Base-by-base conservation (phyloP, 345 rosid genomes). In the Fremontodendron californicum region DNA sequence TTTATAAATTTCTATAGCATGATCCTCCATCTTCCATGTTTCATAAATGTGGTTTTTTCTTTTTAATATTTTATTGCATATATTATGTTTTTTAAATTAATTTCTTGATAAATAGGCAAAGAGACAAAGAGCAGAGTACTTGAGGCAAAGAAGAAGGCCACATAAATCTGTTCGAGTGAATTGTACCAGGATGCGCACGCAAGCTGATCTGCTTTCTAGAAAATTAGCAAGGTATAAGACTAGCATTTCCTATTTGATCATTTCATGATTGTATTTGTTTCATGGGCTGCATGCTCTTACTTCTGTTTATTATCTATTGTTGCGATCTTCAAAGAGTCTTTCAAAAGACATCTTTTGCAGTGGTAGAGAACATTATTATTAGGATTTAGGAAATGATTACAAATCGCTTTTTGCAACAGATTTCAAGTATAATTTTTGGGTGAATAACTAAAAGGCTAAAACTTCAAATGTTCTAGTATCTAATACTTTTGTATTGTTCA, bases 51-150 rank as follows among this genome's bases (percentile, higher is more conserved):
- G 12, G 4, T 18, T 5, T 3, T 33, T 35, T 18, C 35, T 18
- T 18, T 52, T 3, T 66, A 48, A 43, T 54, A 29, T 33, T 71
- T 16, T 31, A 31, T 71, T 6, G 25, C 74, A 3, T 71, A 3
- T 61, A 21, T 29, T 35, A 29, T 52, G 45, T 73, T 51, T 52
- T 62, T 60, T 65, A 77, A 1, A 69, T 74, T 39, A 62, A 58
- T 19, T 48, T 78, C 76, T 45, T 75, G 40, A 76, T 80, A 71
- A 74, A 71, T 54, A 94, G 98, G 98, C 98, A 43, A 95, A 83
- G 82, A 87, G 93, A 54, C 94, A 90, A 67, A 87, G 98, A 74
- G 94, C 97, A 9, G 98, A 95, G 83, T 93, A 88, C 82, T 82
- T 95, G 87, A 92, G 87, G 85, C 97, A 90, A 83, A 90, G 97